Percentiles rank a stretch among this genome's conserved stretches.
phyloP scores from a whole-genome alignment of 2,329 filamentous ascomycete species.

The Septoria linicola region DNA sequence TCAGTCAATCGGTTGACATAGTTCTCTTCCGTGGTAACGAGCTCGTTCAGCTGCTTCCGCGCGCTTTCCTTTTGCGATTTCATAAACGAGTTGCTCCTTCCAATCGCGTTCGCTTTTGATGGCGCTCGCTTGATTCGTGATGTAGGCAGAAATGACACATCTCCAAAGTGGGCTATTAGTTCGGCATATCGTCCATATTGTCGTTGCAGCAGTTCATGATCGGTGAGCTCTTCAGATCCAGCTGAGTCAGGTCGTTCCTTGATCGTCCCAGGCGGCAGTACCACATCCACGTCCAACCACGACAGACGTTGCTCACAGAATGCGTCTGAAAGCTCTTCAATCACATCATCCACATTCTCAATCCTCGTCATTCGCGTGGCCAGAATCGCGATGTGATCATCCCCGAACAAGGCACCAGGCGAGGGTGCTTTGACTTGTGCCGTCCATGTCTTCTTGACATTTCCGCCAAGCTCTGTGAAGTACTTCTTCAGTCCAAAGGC shows the following conservation, averaged over 20 bases:
- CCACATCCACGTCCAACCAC: constrained; percentile 83
- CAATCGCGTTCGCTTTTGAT: constrained; percentile 79
- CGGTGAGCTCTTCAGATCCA: constrained; percentile 31
- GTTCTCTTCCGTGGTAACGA: constrained; percentile 89
- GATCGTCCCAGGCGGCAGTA: constrained; percentile 76
- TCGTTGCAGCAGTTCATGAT: constrained; percentile 49
- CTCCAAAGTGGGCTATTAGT: constrained; percentile 75
- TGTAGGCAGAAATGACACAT: constrained; percentile 82
- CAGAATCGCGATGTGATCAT: constrained; percentile 89
- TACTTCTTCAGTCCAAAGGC: constrained; percentile 94
- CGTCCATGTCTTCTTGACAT: constrained; percentile 70
- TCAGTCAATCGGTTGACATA: constrained; percentile 72
- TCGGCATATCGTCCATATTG: constrained; percentile 78
- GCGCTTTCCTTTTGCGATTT: constrained; percentile 80
- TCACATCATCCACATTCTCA: constrained; percentile 71
- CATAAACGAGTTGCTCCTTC: constrained; percentile 73
- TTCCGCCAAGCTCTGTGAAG: constrained; percentile 79
- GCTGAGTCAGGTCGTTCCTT: constrained; percentile 31
- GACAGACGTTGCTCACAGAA: constrained; percentile 78
- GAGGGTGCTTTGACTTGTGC: constrained; percentile 53
- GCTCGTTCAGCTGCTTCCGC: constrained; percentile 82
- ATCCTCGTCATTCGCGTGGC: constrained; percentile 81
- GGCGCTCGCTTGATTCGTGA: constrained; percentile 80
- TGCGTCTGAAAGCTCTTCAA: constrained; percentile 70
- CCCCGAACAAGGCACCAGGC: constrained; percentile 72